Percentiles rank a stretch among this genome's conserved stretches.
phyloP scores from a whole-genome alignment of 2,329 filamentous ascomycete species.

The Penicillium vulpinum region DNA sequence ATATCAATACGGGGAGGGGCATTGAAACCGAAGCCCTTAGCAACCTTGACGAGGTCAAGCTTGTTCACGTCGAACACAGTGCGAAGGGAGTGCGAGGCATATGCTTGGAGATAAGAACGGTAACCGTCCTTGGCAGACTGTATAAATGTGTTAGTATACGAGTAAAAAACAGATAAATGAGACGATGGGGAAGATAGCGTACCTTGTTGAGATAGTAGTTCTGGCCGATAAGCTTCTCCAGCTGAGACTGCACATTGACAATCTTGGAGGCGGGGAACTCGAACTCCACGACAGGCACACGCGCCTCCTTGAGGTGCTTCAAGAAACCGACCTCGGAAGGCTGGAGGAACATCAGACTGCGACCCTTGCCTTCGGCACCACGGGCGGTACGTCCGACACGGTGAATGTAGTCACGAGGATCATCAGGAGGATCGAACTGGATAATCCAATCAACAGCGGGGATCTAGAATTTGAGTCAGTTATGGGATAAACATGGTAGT shows the following conservation, averaged over 20 bases:
- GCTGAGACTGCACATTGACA: slow-evolving; percentile 82
- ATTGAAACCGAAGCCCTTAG: slow-evolving; percentile 78
- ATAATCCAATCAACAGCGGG: slow-evolving; percentile 95
- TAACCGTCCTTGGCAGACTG: slow-evolving; percentile 71
- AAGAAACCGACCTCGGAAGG: slow-evolving; percentile 91
- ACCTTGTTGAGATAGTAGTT: slow-evolving; percentile 97
- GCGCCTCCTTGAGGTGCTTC: slow-evolving; percentile 82
- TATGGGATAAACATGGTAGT: neutral
- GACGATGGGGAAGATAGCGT: slow-evolving; percentile 20
- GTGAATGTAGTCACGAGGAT: slow-evolving; percentile 89
- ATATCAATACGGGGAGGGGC: slow-evolving; percentile 78
- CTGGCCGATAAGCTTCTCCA: slow-evolving; percentile 89
- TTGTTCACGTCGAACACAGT: slow-evolving; percentile 84
- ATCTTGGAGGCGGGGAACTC: slow-evolving; percentile 93
- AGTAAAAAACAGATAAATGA: neutral
- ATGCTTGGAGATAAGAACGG: slow-evolving; percentile 89
- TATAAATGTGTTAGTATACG: slow-evolving; percentile 5
- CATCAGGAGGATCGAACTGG: slow-evolving; percentile 92
- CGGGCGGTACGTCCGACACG: slow-evolving; percentile 92
- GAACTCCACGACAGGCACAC: slow-evolving; percentile 93
- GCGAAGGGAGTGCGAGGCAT: slow-evolving; percentile 79
- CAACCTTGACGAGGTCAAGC: slow-evolving; percentile 78
- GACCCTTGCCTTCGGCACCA: slow-evolving; percentile 78
- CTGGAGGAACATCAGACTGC: slow-evolving; percentile 89
- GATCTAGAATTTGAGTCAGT: slow-evolving; percentile 49